A percentile compares a stretch with the other conserved stretches of the same genome.
These are phyloP conservation scores for Sporobolomyces roseus DNA, from an alignment of 768 basidiomycete genomes.

Conservation along the genomic window DNA sequence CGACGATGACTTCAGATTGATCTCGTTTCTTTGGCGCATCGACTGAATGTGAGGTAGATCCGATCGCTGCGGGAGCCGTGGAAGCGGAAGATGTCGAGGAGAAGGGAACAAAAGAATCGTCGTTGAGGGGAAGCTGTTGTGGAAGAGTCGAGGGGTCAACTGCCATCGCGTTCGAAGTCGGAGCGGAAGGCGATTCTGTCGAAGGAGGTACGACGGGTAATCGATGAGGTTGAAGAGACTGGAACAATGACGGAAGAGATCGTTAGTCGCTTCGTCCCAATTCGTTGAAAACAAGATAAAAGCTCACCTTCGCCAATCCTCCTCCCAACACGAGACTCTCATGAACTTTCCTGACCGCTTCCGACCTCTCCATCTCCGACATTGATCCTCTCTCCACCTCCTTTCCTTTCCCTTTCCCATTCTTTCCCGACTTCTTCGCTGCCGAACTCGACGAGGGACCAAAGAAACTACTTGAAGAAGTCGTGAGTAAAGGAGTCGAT, in stretches of 20 bases:
- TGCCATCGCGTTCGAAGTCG: no score
- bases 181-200: neutral
- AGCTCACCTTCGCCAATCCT: slow-evolving; percentile 27
- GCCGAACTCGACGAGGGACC: neutral
- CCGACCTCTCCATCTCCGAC: neutral
- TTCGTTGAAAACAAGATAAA: neutral
- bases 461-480: slow-evolving; percentile 6
- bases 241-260: neutral
- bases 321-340: slow-evolving; percentile 36
- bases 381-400: neutral
- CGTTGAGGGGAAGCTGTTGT: no score
- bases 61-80: neutral
- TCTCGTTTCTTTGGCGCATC: neutral
- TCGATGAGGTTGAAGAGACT: slow-evolving; percentile 18
- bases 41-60: slow-evolving; percentile 4
- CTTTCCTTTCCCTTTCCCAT: slow-evolving; percentile 1
- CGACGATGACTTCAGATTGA: slow-evolving; percentile 35
- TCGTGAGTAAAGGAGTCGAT: neutral
- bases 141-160: no score
- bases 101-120: neutral
- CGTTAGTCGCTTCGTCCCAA: no score
- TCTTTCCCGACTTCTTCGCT: neutral
- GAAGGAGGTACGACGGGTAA: neutral
- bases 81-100: slow-evolving; percentile 34
- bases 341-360: slow-evolving; percentile 32